Conservation (phyloP, 164 flowering plant species). For the Vitis amurensis region DNA sequence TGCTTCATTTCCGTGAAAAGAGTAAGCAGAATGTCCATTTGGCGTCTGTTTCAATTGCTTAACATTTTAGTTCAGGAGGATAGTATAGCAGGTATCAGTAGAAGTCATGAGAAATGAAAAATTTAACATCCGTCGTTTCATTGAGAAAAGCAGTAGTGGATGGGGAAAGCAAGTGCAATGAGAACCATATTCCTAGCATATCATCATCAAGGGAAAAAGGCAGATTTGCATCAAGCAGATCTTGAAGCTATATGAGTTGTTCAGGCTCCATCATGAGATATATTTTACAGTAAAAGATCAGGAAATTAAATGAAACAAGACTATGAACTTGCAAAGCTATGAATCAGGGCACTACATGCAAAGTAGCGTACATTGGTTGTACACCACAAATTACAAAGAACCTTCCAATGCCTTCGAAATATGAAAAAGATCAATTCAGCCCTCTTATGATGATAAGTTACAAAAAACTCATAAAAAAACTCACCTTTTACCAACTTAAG, state of each 20-base stretch:
- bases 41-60: slow-evolving; percentile 47
- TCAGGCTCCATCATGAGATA: neutral
- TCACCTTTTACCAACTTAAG: too few relatives aligned
- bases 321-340: neutral
- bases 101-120: too few relatives aligned
- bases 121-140: too few relatives aligned
- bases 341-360: neutral
- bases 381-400: too few relatives aligned
- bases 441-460: too few relatives aligned
- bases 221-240: neutral
- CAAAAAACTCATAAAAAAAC: too few relatives aligned
- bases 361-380: too few relatives aligned
- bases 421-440: too few relatives aligned
- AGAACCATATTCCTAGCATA: neutral
- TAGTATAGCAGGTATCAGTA: neutral
- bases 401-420: too few relatives aligned
- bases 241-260: neutral
- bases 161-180: too few relatives aligned
- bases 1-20: slow-evolving; percentile 62
- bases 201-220: neutral
- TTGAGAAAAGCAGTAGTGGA: too few relatives aligned
- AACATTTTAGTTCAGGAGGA: slow-evolving; percentile 9
- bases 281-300: neutral
- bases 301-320: neutral
- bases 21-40: slow-evolving; percentile 46